Conservation (phyloP, 306 rosid genomes). For the Abrus precatorius region DNA sequence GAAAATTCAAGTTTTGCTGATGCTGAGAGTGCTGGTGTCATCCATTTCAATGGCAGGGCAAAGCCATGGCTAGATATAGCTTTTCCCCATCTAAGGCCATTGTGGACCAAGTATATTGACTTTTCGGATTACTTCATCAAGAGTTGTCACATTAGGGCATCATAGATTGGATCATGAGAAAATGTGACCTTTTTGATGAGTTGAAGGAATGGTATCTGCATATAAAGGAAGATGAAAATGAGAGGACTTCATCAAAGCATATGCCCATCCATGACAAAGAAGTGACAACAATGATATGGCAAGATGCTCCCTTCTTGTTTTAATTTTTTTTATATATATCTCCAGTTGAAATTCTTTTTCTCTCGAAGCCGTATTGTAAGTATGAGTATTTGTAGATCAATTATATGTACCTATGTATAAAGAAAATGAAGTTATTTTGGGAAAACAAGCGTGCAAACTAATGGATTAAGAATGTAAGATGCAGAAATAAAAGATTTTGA, state of each 20-base stretch:
- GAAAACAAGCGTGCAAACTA: constrained; percentile 13
- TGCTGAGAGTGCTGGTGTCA: constrained; percentile 81
- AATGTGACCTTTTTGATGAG: constrained; percentile 46
- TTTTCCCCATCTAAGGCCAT: constrained; percentile 75
- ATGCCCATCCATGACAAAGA: constrained; percentile 41
- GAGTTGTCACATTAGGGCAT: constrained; percentile 80
- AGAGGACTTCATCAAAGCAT: constrained; percentile 49
- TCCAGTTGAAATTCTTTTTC: constrained; percentile 51
- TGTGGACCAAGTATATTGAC: constrained; percentile 84
- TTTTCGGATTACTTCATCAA: constrained; percentile 90
- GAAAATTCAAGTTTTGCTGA: constrained; percentile 75
- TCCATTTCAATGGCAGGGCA: constrained; percentile 96
- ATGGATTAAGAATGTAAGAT: constrained; percentile 24
- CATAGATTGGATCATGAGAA: constrained; percentile 59
- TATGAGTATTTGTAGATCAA: constrained; percentile 41
- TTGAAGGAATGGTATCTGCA: constrained; percentile 52
- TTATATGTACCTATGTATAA: constrained; percentile 8
- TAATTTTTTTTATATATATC: constrained; percentile 20
- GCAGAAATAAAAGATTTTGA: constrained; percentile 18
- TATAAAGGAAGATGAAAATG: constrained; percentile 55
- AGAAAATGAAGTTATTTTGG: constrained; percentile 38
- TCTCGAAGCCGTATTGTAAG: constrained; percentile 42
- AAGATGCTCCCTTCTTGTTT: constrained; percentile 46
- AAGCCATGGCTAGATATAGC: constrained; percentile 99
- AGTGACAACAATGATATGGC: constrained; percentile 49